Base-by-base conservation (phyloP, 176 grass and related monocot species). In the Tuctoria greenei region DNA sequence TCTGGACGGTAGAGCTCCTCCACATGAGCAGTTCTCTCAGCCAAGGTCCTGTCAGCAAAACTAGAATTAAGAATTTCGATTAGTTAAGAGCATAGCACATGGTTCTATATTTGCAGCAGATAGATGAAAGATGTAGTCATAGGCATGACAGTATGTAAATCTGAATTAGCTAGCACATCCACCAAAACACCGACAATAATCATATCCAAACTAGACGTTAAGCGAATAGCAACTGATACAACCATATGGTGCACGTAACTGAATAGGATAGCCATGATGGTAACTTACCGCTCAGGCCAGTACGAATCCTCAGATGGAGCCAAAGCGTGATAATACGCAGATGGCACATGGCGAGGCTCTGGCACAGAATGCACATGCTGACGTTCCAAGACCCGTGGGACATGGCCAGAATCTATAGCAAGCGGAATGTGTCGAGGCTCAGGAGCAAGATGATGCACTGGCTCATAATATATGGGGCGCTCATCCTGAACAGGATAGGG, bases 241-340 rank as follows among this genome's bases (percentile, higher is more conserved):
- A 78, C 20, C 15, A 36, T 58, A 47, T n/a, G 31, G 10, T 46
- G 39, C 21, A 66, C 57, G 44, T 34, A 71, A 72, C 46, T 43
- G 76, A 43, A 42, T n/a, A 67, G 23, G 23, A 60, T n/a, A 83
- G 61, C 31, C 17, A 63, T 38, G 23, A 71, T 75, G 5, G 4
- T 37, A 67, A 75, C 77, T 63, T 82, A 93, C 91, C 70, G 69
- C 14, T 87, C 81, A 76, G 60, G 84, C 17, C 61, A 92, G 60
- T 74, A 89, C 0, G 28, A 35, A 88, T 80, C 90, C 83, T 70
- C 72, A 72, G 70, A 80, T 75, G 69, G 70, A 84, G 56, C 71
- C 58, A 84, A 47, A 76, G 61, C 66, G 36, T 20, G 76, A 36
- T 84, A 80, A 61, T 84, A 84, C 0, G 47, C 76, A 76, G 0